phyloP scores from a whole-genome alignment of 331 rosid species.

The Malus hybrid region DNA sequence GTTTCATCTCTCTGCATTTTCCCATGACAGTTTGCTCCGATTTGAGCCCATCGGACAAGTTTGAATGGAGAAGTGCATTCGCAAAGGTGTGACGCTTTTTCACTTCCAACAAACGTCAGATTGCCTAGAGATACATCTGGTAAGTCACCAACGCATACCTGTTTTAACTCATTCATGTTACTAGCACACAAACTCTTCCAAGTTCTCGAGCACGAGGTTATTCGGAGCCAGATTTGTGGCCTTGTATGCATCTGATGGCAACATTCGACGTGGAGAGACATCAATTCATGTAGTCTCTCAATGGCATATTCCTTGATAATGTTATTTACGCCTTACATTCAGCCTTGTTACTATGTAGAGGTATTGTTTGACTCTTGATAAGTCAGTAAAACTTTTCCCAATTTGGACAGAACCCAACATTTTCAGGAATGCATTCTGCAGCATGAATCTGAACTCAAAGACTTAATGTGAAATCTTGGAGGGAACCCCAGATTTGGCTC shows the following conservation, averaged over 20 bases:
- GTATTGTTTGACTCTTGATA: background rate
- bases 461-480: too few species aligned
- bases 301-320: background rate
- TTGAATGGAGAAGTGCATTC: background rate
- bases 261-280: background rate
- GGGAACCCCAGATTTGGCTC: too few species aligned
- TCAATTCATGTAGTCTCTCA: background rate
- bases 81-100: background rate
- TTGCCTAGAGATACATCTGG: background rate
- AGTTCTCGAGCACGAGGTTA: background rate
- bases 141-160: background rate
- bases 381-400: background rate
- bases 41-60: background rate
- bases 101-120: background rate
- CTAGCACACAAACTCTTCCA: background rate
- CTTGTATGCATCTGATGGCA: background rate
- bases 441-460: slow-evolving; percentile 1
- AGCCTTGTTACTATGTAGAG: too few species aligned
- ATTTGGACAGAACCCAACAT: background rate
- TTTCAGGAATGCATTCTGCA: background rate
- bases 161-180: background rate
- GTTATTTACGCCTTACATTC: background rate
- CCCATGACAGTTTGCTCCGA: background rate
- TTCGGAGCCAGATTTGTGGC: background rate
- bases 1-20: background rate